Base-by-base conservation (phyloP, 129 eudicot species). In the Sambucus nigra region DNA sequence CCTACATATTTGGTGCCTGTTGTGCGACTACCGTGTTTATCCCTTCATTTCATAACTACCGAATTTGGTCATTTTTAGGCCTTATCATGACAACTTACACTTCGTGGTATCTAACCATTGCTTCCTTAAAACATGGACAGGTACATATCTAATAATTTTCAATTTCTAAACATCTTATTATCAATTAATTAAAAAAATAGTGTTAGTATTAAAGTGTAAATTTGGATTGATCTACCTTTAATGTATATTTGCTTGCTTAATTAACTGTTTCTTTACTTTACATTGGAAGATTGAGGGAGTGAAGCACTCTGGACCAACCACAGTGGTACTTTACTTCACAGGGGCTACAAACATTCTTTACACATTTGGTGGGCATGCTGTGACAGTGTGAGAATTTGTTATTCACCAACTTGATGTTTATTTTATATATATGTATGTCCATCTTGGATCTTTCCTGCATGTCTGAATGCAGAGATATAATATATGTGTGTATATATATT, bases 321-420 rank as follows among this genome's bases (percentile, higher is more conserved):
- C 59, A 58, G 70, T 86, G 70, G 81, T 86, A 16, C 75, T 86
- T 17, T 86, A 86, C 72, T 86, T 86, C 61, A 86, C 95, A 2
- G 95, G 95, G 40, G 95, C 95, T 50, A 86, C 95, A 29, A 86
- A 86, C 79, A 86, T 86, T 63, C 72, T 86, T 27, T 86, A 86
- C 73, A 86, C 95, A 15, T 86, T 86, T 68, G 95, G 95, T 27
- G 95, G 95, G 13, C 95, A 85, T 77, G 95, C 95, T 49, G 95
- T 85, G 67, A 85, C 95, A 48, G 95, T 85, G 95, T 85, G 62
- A 75, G 83, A 27, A 3, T 38, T 44, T 16, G 45, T 25, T 38
- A 40, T 54, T 69, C 52, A 18, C 23, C 40, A 25, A 32, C 8
- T 27, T 49, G 51, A 11, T 47, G 53, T 54, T 22, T 9, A 35